Conservation (phyloP, 345 rosid species). For the Camelina hispida region DNA sequence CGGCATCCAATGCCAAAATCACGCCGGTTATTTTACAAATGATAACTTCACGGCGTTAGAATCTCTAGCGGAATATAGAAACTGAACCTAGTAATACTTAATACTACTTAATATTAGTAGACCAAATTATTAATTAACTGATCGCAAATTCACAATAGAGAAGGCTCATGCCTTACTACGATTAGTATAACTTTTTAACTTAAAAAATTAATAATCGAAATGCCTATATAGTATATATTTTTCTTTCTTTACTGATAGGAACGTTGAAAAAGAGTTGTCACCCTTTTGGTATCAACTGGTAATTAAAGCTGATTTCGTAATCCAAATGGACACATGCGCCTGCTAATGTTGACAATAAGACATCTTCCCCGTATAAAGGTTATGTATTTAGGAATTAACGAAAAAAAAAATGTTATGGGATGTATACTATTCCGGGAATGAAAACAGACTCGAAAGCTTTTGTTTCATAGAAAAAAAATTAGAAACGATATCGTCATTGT, state of each 20-base stretch:
- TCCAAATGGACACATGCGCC: constrained; percentile 8
- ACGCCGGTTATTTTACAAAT: constrained; percentile 8
- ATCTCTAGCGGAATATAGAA: constrained; percentile 10
- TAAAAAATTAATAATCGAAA: too few relatives aligned
- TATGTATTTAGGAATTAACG: neutral
- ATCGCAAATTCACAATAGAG: neutral
- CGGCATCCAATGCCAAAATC: constrained; percentile 26
- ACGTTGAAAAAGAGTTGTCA: constrained; percentile 23
- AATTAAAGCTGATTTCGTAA: neutral
- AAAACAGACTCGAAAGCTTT: too few relatives aligned
- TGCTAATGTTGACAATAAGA: constrained; percentile 16
- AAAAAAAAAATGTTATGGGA: neutral
- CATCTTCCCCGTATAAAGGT: neutral
- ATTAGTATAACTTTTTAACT: neutral
- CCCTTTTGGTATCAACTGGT: constrained; percentile 11
- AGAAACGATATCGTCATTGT: too few relatives aligned
- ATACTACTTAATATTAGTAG: too few relatives aligned
- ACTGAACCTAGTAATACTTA: neutral
- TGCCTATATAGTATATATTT: neutral
- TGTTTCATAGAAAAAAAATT: too few relatives aligned
- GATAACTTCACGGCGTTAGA: constrained; percentile 6
- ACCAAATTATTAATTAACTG: neutral
- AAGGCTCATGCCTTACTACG: neutral
- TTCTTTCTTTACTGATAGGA: constrained; percentile 3
- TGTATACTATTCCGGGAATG: neutral